phyloP scores from a whole-genome alignment of 805 yeast genomes.

The Saccharomycopsis sp. region DNA sequence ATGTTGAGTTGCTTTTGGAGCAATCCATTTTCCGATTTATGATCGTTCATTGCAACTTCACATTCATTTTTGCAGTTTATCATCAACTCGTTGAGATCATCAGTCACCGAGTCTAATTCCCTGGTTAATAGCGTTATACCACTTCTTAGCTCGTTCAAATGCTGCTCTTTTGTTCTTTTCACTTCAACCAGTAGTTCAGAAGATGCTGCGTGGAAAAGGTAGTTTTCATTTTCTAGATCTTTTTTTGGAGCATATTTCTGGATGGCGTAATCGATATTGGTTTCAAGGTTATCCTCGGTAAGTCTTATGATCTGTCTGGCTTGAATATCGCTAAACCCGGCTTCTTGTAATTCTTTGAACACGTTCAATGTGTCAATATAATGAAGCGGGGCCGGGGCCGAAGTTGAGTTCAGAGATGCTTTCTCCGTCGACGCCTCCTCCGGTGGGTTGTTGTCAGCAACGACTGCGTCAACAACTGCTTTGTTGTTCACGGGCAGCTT shows the following conservation, averaged over 20 bases:
- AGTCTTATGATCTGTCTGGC: conserved; percentile 47
- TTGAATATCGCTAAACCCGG: conserved; percentile 57
- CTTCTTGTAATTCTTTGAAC: conserved; percentile 39
- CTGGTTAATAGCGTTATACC: conserved; percentile 63
- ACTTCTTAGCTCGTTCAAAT: conserved; percentile 56
- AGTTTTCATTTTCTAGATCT: conserved; percentile 80
- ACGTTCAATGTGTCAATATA: conserved; percentile 54
- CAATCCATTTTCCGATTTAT: conserved; percentile 73
- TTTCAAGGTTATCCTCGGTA: conserved; percentile 30
- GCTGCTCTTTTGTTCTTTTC: conserved; percentile 58
- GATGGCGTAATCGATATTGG: conserved; percentile 27
- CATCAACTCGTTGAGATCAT: conserved; percentile 59
- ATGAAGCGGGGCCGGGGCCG: conserved; percentile 1
- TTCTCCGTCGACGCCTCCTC: no score
- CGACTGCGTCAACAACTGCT: no score
- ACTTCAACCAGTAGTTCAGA: conserved; percentile 78
- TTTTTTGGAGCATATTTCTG: conserved; percentile 34
- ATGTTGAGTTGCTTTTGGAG: conserved; percentile 60
- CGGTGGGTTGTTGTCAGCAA: no score
- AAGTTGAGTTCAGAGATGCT: no score
- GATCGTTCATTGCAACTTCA: conserved; percentile 77
- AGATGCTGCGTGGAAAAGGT: conserved; percentile 85
- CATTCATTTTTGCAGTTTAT: conserved; percentile 63
- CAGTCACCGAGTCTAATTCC: conserved; percentile 61
- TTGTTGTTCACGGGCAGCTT: no score